A percentile compares a stretch with the other conserved stretches of the same genome.
Evolutionary conservation across 805 yeast genomes (phyloP).

Genomic region (Monosporozyma siamensis): DNA sequence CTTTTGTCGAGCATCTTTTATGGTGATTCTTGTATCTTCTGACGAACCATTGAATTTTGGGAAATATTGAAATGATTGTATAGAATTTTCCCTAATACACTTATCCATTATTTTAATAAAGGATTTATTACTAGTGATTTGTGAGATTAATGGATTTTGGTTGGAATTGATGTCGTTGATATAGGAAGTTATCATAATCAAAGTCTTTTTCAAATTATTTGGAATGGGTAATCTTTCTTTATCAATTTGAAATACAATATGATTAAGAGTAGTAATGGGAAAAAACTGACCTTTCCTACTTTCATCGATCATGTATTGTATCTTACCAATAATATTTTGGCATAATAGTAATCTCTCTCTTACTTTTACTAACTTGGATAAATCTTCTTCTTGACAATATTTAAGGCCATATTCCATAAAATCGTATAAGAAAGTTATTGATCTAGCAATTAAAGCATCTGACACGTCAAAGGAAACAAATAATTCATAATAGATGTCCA

Average conservation of each 20-base stretch:
- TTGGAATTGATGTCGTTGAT: slow-evolving; percentile 9
- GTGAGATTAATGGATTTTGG: slow-evolving; percentile 11
- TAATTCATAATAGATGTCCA: slow-evolving; percentile 12
- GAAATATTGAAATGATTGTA: slow-evolving; percentile 7
- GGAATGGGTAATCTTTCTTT: slow-evolving; percentile 18
- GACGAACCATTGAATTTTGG: slow-evolving; percentile 24
- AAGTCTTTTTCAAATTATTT: slow-evolving; percentile 6
- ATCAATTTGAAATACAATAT: slow-evolving; percentile 5
- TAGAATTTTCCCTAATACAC: slow-evolving; percentile 4
- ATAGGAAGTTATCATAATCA: slow-evolving; percentile 10
- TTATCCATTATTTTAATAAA: slow-evolving; percentile 7
- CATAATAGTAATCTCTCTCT: slow-evolving; percentile 12
- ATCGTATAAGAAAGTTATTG: slow-evolving; percentile 8
- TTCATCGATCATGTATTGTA: slow-evolving; percentile 10
- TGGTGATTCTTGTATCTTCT: slow-evolving; percentile 27
- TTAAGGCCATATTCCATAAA: slow-evolving; percentile 18
- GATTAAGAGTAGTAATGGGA: slow-evolving; percentile 8
- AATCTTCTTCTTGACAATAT: slow-evolving; percentile 12
- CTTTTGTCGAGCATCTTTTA: slow-evolving; percentile 23
- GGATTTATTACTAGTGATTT: slow-evolving; percentile 9
- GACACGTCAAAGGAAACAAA: slow-evolving; percentile 4
- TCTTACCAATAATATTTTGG: slow-evolving; percentile 9
- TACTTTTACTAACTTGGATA: slow-evolving; percentile 15
- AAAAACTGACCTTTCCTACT: slow-evolving; percentile 9
- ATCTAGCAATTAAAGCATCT: slow-evolving; percentile 3